Evolutionary conservation across 352 stramenopile genomes (phyloP), one percentile per base, ranked within the genome.

Genomic region (Phytophthora hibernalis): DNA sequence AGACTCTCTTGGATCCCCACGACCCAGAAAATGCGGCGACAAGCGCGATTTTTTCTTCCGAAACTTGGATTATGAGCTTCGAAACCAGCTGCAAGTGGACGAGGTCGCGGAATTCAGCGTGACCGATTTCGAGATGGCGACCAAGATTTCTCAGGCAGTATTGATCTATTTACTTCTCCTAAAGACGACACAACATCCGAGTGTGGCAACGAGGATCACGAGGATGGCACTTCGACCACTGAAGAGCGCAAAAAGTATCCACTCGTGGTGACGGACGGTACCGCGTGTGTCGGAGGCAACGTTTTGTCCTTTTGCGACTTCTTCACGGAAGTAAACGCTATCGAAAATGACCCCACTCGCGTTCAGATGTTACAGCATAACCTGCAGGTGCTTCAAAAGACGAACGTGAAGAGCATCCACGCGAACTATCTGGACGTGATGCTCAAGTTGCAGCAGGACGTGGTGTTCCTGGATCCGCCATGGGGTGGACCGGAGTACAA

Each of bases 21-120:
- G 64, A 20, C 44, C 56, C 35, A 64, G 47, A 31, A 92, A 92
- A 51, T 91, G 84, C 61, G 83, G 83, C 10, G 86, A 95, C 70
- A 95, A 95, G 65, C 83, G 87, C 33, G 84, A 93, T 53, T 95
- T 93, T 59, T 91, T 95, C 61, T 95, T 95, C 52, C 79, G 87
- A 2, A 89, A 91, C 31, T 63, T 95, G 43, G 66, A 89, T 7
- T 89, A 80, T 13, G 82, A 89, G n/a, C 72, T 83, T 9, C 83
- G 87, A 15, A 88, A 63, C 37, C 69, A 80, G 30, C 55, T 95
- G 21, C 87, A 92, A 59, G 85, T 95, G 28, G 87, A 95, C 58
- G 73, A 95, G 18, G 85, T 95, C 13, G 84, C 84, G 1, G 75
- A 82, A 30, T 95, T 90, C 56, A 93, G 83, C 43, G 84, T 95